Percentiles rank a stretch among this genome's conserved stretches.
Evolutionary conservation across 495 filamentous ascomycete genomes (phyloP).

Genomic region (Neurospora terricola): DNA sequence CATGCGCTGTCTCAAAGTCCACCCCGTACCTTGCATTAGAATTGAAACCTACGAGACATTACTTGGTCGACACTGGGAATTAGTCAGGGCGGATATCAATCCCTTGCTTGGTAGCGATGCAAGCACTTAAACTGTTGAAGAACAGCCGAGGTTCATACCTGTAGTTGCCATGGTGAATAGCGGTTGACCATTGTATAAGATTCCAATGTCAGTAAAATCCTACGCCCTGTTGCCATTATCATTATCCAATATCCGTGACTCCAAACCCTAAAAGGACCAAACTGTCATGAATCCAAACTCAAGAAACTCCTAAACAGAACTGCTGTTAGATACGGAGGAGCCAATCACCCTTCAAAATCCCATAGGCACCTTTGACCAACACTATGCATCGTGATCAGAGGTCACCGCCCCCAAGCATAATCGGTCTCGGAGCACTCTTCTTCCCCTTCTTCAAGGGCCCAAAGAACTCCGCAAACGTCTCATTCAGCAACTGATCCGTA

Average conservation of each 20-base stretch:
- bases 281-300: background rate
- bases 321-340: background rate
- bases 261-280: background rate
- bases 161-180: background rate
- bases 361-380: background rate
- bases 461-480: constrained; percentile 66
- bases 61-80: background rate
- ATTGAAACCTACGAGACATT: background rate
- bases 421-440: constrained; percentile 14
- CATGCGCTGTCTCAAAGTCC: background rate
- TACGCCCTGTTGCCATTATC: background rate
- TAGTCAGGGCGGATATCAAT: background rate
- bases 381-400: constrained; percentile 8
- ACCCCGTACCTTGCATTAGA: background rate
- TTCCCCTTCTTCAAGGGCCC: constrained; percentile 31
- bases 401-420: constrained; percentile 5
- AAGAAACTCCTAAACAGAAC: background rate
- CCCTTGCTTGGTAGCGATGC: background rate
- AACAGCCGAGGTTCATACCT: background rate
- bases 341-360: background rate
- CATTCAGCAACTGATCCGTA: constrained; percentile 51
- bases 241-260: background rate
- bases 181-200: background rate
- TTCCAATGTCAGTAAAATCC: background rate
- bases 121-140: background rate